Base-by-base conservation (phyloP, 768 basidiomycete genomes). In the button mushroom (Agaricus bisporus) region DNA sequence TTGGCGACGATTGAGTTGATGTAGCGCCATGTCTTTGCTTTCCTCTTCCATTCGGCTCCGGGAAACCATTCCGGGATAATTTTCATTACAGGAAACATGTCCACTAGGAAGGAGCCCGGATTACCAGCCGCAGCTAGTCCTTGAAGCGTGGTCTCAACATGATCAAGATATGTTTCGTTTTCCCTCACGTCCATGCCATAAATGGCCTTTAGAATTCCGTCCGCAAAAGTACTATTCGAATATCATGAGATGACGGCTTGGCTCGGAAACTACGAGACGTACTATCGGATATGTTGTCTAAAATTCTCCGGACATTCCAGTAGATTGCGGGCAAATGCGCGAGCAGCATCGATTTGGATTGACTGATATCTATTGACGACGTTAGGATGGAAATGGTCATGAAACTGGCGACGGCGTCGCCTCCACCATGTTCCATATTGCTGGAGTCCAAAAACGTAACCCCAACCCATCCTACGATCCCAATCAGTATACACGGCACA, bases 251-350 rank as follows among this genome's bases (percentile, higher is more conserved):
- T 15, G 26, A 25, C 25, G 2, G n/a, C 1, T 29, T 26, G 41
- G 14, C 18, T 6, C 7, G 15, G 3, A 29, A 11, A 28, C 6
- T 1, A 28, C 32, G 0, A 9, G 22, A 49, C 70, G 65, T 62
- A 76, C 71, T 74, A 72, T 32, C 75, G 68, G 26, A 79, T 66
- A 52, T 80, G 75, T 41, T 72, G 66, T 41, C 18, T 47, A 37
- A 56, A 53, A 5, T 56, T 41, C n/a, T 54, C 47, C n/a, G 58
- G 58, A 17, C 43, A 38, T 10, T 37, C 15, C 2, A 49, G 41
- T 4, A 57, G 35, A 25, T 38, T 41, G 7, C 44, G 46, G 17
- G 57, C 15, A 35, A 54, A 51, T 3, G 28, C 29, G 17, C 41
- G 26, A 7, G 41, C 35, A 32, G 50, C 42, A 25, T 44, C 41